phyloP scores from a whole-genome alignment of 805 yeast species.

The Candida nanaspora region DNA sequence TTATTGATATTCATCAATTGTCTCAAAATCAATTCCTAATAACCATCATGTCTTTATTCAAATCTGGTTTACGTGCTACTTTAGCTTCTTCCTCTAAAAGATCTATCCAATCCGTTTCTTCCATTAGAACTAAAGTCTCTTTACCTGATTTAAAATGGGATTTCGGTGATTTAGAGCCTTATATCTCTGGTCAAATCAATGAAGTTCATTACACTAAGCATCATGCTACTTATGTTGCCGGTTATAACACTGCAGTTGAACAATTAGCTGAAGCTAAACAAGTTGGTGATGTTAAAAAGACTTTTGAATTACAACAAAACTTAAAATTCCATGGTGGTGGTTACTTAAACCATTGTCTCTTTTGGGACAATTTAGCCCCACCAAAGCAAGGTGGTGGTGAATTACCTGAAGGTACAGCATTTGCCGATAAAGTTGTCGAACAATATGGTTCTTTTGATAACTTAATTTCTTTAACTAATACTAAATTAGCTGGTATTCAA shows the following conservation, averaged over 20 bases:
- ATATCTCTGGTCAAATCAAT: slow-evolving; percentile 79
- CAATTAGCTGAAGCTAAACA: slow-evolving; percentile 60
- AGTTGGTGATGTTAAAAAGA: slow-evolving; percentile 49
- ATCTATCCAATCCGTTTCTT: slow-evolving; percentile 8
- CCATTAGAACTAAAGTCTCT: slow-evolving; percentile 56
- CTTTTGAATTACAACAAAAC: slow-evolving; percentile 60
- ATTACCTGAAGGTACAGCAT: slow-evolving; percentile 46
- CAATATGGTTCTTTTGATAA: slow-evolving; percentile 72
- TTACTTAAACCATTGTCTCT: slow-evolving; percentile 73
- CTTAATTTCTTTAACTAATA: slow-evolving; percentile 55
- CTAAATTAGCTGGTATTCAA: slow-evolving; percentile 77
- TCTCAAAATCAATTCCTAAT: background rate
- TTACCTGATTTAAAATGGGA: slow-evolving; percentile 82
- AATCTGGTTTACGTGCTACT: slow-evolving; percentile 20
- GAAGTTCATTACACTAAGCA: slow-evolving; percentile 85
- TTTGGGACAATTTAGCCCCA: slow-evolving; percentile 88
- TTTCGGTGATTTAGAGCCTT: slow-evolving; percentile 81
- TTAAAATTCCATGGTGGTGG: slow-evolving; percentile 95
- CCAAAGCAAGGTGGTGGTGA: slow-evolving; percentile 70
- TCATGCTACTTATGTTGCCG: slow-evolving; percentile 86
- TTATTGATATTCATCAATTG: too few species aligned
- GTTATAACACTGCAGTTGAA: slow-evolving; percentile 73
- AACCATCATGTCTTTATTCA: slow-evolving; percentile 16
- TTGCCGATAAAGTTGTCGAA: slow-evolving; percentile 49
- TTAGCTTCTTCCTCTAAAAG: slow-evolving; percentile 1